Conservation (phyloP, 345 rosid species). For the Tarenaya hassleriana region DNA sequence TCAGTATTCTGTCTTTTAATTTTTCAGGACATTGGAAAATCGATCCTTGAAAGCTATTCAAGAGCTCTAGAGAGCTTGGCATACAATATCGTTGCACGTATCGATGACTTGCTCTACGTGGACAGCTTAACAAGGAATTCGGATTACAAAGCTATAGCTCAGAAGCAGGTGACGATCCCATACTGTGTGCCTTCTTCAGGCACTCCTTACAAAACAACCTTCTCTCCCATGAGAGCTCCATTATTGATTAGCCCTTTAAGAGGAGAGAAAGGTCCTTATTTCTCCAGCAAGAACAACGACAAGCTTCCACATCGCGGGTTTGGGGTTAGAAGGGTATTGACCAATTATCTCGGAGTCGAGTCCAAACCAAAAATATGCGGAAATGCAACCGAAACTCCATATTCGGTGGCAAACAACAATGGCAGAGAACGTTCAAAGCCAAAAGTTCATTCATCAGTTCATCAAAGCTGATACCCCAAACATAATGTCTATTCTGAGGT, state of each 20-base stretch:
- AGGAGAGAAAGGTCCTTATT: slow-evolving; percentile 64
- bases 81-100: slow-evolving; percentile 76
- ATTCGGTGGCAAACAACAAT: slow-evolving; percentile 15
- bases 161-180: slow-evolving; percentile 55
- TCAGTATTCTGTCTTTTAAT: neutral
- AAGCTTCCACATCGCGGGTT: slow-evolving; percentile 66
- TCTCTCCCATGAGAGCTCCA: slow-evolving; percentile 43
- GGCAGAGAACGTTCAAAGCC: slow-evolving; percentile 17
- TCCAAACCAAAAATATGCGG: slow-evolving; percentile 51
- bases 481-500: slow-evolving; percentile 38
- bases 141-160: slow-evolving; percentile 41
- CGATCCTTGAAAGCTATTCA: slow-evolving; percentile 73
- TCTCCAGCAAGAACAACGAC: slow-evolving; percentile 33
- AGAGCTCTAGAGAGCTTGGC: slow-evolving; percentile 80
- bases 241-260: slow-evolving; percentile 53
- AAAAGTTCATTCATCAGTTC: slow-evolving; percentile 24
- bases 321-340: slow-evolving; percentile 76
- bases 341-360: slow-evolving; percentile 73
- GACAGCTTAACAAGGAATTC: slow-evolving; percentile 24
- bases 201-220: slow-evolving; percentile 65
- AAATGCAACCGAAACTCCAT: slow-evolving; percentile 36
- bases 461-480: slow-evolving; percentile 37
- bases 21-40: slow-evolving; percentile 77
- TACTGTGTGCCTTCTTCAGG: slow-evolving; percentile 46
- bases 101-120: slow-evolving; percentile 65